Conservation (phyloP, 2,329 filamentous ascomycete species). For the Exophiala oligosperma region DNA sequence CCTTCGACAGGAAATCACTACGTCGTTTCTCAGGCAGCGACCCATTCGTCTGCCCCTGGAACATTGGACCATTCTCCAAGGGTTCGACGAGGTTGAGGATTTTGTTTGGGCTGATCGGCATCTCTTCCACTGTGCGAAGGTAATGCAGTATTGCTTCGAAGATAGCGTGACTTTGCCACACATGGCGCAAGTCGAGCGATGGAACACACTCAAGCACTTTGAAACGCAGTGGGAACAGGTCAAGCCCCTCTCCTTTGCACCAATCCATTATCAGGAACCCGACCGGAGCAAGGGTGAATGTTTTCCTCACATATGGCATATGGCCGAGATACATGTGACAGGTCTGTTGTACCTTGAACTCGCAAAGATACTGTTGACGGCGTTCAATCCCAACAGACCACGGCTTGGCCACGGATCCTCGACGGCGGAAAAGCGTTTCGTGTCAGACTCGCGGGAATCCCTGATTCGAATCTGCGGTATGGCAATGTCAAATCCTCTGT, state of each 20-base stretch:
- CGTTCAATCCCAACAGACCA: conserved; percentile 32
- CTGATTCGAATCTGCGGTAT: conserved; percentile 60
- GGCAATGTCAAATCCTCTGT: conserved; percentile 56
- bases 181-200: conserved; percentile 16
- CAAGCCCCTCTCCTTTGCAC: conserved; percentile 28
- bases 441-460: conserved; percentile 38
- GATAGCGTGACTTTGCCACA: conserved; percentile 14
- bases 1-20: conserved; percentile 26
- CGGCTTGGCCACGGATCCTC: conserved; percentile 28
- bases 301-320: conserved; percentile 32
- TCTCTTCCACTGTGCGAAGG: conserved; percentile 63
- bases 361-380: conserved; percentile 30
- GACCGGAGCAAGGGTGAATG: conserved; percentile 24
- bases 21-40: conserved; percentile 26
- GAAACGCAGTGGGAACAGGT: conserved; percentile 27
- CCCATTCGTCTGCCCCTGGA: conserved; percentile 23
- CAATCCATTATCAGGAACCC: conserved; percentile 28
- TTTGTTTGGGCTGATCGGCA: conserved; percentile 52
- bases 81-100: conserved; percentile 28
- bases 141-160: conserved; percentile 62
- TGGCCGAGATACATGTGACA: conserved; percentile 30
- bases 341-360: conserved; percentile 30
- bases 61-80: conserved; percentile 26
- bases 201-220: conserved; percentile 27
- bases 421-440: conserved; percentile 16